Base-by-base conservation (phyloP, 2,329 filamentous ascomycete genomes). In the Aspergillus jensenii region DNA sequence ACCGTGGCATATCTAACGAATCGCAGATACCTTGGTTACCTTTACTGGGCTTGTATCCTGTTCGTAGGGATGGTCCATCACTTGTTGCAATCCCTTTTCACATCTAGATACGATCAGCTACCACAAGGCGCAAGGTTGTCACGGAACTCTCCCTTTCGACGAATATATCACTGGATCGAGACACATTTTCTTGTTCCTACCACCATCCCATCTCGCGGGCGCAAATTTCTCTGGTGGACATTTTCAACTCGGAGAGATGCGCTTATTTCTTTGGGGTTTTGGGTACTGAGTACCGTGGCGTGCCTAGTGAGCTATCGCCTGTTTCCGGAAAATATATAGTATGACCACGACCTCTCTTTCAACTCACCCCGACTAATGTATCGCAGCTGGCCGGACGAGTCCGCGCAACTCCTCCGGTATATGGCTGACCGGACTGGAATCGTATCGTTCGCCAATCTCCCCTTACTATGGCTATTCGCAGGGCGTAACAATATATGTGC, bases 401-500 rank as follows among this genome's bases (percentile, higher is more conserved):
- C 61, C 2, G 58, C 58, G 37, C 81, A 84, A 61, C 55, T 79
- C 4, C 69, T 78, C 59, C 82, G 86, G 1, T 88, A 86, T 55
- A 76, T 85, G 0, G 83, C 84, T 0, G 86, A 89, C 59, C 81
- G 87, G 9, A 87, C 86, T 0, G 87, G 87, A 0, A 82, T 87
- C 33, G 78, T 90, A 23, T 83, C 85, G 0, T 84, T 87, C 62
- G 84, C 83, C 4, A 88, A 88, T 61, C 79, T 90, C 6, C 84
- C 86, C 0, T 65, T 88, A 2, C 74, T 89, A 0, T 89, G 86
- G 86, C 70, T 90, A 0, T 90, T 90, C 62, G 84, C 83, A 0
- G 84, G 84, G 67, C 78, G 88, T 9, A 90, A 90, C 60, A 89
- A 90, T 52, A 66, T 86, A 0, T 78, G 89, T 15, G 75, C 89